These are phyloP conservation scores for Entomortierella beljakovae DNA, from an alignment of 192 early-diverging fungal species.

Conservation along the genomic window DNA sequence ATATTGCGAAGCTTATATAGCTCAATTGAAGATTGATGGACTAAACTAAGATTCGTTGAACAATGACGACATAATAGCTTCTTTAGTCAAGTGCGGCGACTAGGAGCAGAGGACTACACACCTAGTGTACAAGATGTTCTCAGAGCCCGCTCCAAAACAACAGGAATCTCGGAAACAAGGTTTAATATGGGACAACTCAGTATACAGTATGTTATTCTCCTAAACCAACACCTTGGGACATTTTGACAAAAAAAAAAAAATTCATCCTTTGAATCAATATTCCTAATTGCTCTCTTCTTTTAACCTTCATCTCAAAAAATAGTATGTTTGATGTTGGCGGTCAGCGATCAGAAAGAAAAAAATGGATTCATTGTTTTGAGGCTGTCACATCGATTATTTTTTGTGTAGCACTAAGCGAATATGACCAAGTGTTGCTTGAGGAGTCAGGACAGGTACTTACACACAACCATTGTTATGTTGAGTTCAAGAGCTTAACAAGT, in stretches of 20 bases:
- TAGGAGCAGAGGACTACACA: constrained; percentile 84
- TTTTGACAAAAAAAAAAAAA: constrained; percentile 2
- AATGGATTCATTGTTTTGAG: constrained; percentile 92
- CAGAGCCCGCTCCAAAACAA: constrained; percentile 94
- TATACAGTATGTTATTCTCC: constrained; percentile 75
- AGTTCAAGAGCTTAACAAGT: no score
- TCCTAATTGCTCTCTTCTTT: constrained; percentile 4
- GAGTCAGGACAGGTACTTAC: constrained; percentile 73
- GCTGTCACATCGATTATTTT: constrained; percentile 93
- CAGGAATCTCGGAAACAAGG: constrained; percentile 95
- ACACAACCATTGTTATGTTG: background rate
- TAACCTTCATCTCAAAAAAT: constrained; percentile 1
- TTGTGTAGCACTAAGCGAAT: constrained; percentile 92
- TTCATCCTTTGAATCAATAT: background rate
- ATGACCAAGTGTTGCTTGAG: constrained; percentile 92
- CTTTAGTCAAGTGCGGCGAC: constrained; percentile 89
- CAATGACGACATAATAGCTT: constrained; percentile 32
- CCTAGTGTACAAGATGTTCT: constrained; percentile 95
- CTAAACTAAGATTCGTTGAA: background rate
- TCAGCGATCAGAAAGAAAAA: constrained; percentile 84
- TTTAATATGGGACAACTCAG: constrained; percentile 92
- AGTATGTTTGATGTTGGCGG: constrained; percentile 93
- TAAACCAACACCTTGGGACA: background rate
- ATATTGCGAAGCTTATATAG: background rate
- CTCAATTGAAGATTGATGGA: background rate